Base-by-base conservation (phyloP, 164 flowering plant species). In the Piper betle region DNA sequence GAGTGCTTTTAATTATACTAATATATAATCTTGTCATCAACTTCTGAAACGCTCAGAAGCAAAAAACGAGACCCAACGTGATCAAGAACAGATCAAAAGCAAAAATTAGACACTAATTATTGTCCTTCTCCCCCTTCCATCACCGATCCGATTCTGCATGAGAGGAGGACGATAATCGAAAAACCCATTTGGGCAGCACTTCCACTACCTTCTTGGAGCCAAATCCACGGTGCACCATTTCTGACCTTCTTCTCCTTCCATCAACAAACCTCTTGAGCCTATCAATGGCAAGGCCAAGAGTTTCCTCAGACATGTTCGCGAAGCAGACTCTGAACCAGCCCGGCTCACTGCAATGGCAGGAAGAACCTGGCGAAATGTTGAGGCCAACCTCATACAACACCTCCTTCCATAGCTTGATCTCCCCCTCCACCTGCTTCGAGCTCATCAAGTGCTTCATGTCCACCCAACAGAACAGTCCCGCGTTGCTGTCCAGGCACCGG, bases 311-410 rank as follows among this genome's bases (percentile, higher is more conserved):
- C 87, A 92, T 80, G 71, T 89, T 89, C 0, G 98, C 96, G 60
- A 89, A 92, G 69, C 98, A 92, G 0, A 87, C 77, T 3, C 98
- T 73, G 50, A 89, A 87, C 98, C 98, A 92, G 0, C 98, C 98
- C 0, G 97, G 97, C 63, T 92, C 97, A 7, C 68, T 37, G 69
- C 98, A 92, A 67, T 92, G 98, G 60, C 86, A 92, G 0, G 98
- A 85, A 0, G 90, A 74, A 0, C 98, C 97, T 0, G 98, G 96
- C 0, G 98, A 89, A 42, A 92, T 75, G 50, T 92, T 92, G 3
- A 92, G 53, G 11, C 80, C 70, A 8, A 87, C 91, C 0, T 83
- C 76, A 64, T 79, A 82, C 2, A 92, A 74, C 9, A 92, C 77
- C 56, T 78, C 74, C 77, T 82, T 82, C 97, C 98, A 92, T 2